phyloP scores from a whole-genome alignment of 768 basidiomycete genomes.

The Suillus spraguei region DNA sequence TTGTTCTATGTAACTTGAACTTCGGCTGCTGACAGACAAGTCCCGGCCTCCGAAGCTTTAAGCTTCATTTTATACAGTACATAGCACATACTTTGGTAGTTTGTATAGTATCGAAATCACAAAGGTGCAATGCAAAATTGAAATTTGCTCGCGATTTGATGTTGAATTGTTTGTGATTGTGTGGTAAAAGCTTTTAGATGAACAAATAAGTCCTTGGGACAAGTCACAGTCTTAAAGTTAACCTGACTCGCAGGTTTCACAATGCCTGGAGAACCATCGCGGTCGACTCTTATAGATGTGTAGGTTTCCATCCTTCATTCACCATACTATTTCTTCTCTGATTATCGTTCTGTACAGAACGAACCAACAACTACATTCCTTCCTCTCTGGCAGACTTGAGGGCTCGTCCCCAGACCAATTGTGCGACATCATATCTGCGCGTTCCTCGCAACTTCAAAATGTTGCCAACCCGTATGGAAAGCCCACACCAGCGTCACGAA shows the following conservation, averaged over 20 bases:
- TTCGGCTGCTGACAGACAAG: too few relatives aligned
- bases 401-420: slow-evolving; percentile 60
- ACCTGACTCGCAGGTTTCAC: slow-evolving; percentile 12
- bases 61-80: too few relatives aligned
- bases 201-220: slow-evolving; percentile 23
- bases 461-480: slow-evolving; percentile 67
- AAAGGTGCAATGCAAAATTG: too few relatives aligned
- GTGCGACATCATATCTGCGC: slow-evolving; percentile 57
- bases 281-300: slow-evolving; percentile 76
- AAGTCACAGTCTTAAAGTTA: slow-evolving; percentile 12
- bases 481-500: slow-evolving; percentile 68
- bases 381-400: slow-evolving; percentile 61
- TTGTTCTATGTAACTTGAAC: too few relatives aligned
- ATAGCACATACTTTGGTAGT: too few relatives aligned
- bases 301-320: slow-evolving; percentile 25
- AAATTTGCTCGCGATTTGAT: too few relatives aligned
- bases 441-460: slow-evolving; percentile 57
- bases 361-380: slow-evolving; percentile 62
- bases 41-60: too few relatives aligned
- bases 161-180: too few relatives aligned
- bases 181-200: too few relatives aligned
- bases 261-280: slow-evolving; percentile 51
- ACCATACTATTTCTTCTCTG: slow-evolving; percentile 7
- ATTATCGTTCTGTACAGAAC: slow-evolving; percentile 44
- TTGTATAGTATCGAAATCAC: too few relatives aligned